phyloP scores from a whole-genome alignment of 2,329 filamentous ascomycete species.

The Coniella vitis region DNA sequence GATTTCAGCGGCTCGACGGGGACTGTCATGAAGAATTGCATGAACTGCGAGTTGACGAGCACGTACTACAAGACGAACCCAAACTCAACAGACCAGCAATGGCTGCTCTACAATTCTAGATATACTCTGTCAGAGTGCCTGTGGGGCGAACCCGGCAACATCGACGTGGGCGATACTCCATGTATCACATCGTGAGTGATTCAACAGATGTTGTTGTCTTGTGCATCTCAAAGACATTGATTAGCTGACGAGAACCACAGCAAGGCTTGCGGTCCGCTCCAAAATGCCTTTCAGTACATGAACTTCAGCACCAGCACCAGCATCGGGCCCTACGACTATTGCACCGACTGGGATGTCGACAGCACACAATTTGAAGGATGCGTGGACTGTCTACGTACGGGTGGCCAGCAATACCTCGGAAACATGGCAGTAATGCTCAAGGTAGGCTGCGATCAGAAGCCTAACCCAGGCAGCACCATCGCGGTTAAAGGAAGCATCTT shows the following conservation, averaged over 20 bases:
- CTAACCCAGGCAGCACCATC: slow-evolving; percentile 39
- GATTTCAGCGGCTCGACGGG: slow-evolving; percentile 35
- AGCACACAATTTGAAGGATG: slow-evolving; percentile 45
- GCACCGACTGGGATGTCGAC: slow-evolving; percentile 37
- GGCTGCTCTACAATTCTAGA: slow-evolving; percentile 51
- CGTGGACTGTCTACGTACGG: slow-evolving; percentile 39
- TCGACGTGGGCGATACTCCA: slow-evolving; percentile 34
- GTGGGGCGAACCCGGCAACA: slow-evolving; percentile 40
- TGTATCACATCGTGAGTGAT: slow-evolving; percentile 46
- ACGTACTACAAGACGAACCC: slow-evolving; percentile 30
- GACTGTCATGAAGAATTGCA: slow-evolving; percentile 44
- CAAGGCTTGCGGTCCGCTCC: slow-evolving; percentile 44
- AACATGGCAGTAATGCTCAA: slow-evolving; percentile 50
- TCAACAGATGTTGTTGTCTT: too few species aligned
- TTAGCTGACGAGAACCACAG: slow-evolving; percentile 29
- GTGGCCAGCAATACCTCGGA: slow-evolving; percentile 34
- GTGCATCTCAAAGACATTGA: background rate
- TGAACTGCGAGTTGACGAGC: slow-evolving; percentile 47
- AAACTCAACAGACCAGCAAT: slow-evolving; percentile 45
- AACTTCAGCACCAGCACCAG: slow-evolving; percentile 41
- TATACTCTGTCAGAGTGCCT: slow-evolving; percentile 50
- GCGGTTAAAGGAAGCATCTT: slow-evolving; percentile 47
- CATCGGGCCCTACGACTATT: slow-evolving; percentile 46
- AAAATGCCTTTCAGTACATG: slow-evolving; percentile 39
- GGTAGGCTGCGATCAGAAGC: slow-evolving; percentile 49